These are phyloP conservation scores for Suillus hirtellus DNA, from an alignment of 768 basidiomycete species.

Conservation along the genomic window DNA sequence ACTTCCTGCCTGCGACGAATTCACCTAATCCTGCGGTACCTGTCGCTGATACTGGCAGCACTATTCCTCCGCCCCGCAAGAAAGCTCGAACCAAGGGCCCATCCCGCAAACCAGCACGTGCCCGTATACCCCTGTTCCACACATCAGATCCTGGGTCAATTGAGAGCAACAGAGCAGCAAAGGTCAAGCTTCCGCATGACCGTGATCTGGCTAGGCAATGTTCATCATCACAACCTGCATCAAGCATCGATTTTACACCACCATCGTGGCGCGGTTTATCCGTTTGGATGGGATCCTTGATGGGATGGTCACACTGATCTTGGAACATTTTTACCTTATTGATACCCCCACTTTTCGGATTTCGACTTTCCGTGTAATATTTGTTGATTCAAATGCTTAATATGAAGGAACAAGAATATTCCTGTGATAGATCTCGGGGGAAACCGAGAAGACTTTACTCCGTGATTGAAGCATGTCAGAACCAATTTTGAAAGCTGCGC, in stretches of 20 bases:
- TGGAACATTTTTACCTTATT: not conserved
- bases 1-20: constrained; percentile 7
- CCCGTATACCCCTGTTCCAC: not conserved
- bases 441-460: no score
- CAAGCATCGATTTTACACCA: constrained; percentile 27
- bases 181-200: not conserved
- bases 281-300: constrained; percentile 31
- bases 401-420: not conserved
- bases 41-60: not conserved
- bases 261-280: constrained; percentile 35
- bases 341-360: constrained; percentile 1
- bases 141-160: constrained; percentile 3
- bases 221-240: not conserved
- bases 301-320: constrained; percentile 31
- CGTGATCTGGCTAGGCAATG: not conserved
- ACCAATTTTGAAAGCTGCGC: no score
- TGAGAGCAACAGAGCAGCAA: not conserved
- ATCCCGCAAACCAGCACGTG: constrained; percentile 13
- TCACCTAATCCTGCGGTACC: constrained; percentile 9
- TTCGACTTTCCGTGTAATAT: constrained; percentile 1
- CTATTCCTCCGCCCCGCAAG: constrained; percentile 19
- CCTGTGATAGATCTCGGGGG: no score
- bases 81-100: constrained; percentile 19
- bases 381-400: not conserved
- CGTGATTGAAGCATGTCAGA: no score